phyloP scores from a whole-genome alignment of 257 asterid genomes.

The Petrea volubilis region DNA sequence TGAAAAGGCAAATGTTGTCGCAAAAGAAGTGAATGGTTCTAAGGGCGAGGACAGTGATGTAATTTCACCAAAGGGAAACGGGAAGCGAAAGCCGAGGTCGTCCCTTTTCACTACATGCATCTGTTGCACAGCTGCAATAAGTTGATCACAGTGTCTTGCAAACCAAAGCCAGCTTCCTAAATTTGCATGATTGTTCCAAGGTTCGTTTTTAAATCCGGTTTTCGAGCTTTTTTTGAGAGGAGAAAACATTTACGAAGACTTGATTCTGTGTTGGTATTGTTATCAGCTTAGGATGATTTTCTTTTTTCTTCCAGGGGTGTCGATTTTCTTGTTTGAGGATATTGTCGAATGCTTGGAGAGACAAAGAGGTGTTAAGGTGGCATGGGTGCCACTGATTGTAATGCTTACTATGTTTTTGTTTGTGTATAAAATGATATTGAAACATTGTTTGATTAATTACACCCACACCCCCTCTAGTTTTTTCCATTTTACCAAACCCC shows the following conservation, averaged over 20 bases:
- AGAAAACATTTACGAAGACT: neutral
- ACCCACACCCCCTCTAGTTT: too few relatives aligned
- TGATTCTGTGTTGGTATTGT: too few relatives aligned
- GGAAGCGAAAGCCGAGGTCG: constrained; percentile 49
- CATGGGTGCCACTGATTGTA: constrained; percentile 6
- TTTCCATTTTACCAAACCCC: too few relatives aligned
- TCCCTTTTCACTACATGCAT: constrained; percentile 78
- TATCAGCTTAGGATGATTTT: neutral
- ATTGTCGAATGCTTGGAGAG: constrained; percentile 17
- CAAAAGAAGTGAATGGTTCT: constrained; percentile 26
- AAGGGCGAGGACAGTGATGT: constrained; percentile 26
- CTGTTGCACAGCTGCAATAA: constrained; percentile 64
- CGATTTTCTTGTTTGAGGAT: constrained; percentile 12
- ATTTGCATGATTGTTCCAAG: constrained; percentile 1
- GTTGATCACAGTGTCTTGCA: constrained; percentile 13
- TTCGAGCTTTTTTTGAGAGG: neutral
- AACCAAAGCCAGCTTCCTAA: neutral
- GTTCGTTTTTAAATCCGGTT: neutral
- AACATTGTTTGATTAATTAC: neutral
- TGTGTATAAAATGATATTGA: neutral
- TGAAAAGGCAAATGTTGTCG: constrained; percentile 18
- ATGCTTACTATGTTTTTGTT: too few relatives aligned
- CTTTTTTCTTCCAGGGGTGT: neutral
- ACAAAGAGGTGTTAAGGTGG: constrained; percentile 8
- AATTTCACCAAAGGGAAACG: constrained; percentile 30